These are phyloP conservation scores for Salix caprea DNA, from an alignment of 345 rosid species.

Conservation along the genomic window DNA sequence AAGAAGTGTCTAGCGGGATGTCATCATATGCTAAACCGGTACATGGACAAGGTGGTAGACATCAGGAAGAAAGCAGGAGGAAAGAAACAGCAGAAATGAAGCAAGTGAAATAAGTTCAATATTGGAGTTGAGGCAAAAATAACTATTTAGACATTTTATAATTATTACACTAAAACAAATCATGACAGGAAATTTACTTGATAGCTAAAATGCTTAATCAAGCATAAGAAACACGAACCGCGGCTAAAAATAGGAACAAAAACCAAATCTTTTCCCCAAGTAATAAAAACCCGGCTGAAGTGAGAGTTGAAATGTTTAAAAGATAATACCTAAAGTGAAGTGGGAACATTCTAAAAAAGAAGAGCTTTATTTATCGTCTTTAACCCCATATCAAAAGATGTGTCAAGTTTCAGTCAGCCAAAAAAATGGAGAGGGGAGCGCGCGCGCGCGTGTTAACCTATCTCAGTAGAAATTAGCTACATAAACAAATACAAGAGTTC, in stretches of 20 bases:
- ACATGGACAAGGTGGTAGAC: background rate
- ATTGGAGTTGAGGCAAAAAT: background rate
- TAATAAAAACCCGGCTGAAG: background rate
- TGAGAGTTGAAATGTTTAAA: background rate
- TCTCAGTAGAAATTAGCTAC: background rate
- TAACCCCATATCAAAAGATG: background rate
- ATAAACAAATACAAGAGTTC: background rate
- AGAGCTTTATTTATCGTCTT: background rate
- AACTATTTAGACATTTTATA: background rate
- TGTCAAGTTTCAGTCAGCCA: background rate
- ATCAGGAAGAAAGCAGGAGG: background rate
- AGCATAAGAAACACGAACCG: background rate
- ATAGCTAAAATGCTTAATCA: background rate
- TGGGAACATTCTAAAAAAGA: background rate
- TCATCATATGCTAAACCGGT: background rate
- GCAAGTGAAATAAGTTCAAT: background rate
- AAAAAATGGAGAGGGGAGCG: background rate
- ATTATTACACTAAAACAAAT: background rate
- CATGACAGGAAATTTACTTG: background rate
- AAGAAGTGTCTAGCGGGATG: background rate
- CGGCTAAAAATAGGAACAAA: background rate
- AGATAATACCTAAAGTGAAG: background rate
- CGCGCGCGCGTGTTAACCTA: background rate
- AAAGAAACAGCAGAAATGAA: background rate
- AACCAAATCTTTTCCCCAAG: background rate